Evolutionary conservation across 1,139 yeast species (phyloP).

Genomic region (Nakaseomyces delphensis): DNA sequence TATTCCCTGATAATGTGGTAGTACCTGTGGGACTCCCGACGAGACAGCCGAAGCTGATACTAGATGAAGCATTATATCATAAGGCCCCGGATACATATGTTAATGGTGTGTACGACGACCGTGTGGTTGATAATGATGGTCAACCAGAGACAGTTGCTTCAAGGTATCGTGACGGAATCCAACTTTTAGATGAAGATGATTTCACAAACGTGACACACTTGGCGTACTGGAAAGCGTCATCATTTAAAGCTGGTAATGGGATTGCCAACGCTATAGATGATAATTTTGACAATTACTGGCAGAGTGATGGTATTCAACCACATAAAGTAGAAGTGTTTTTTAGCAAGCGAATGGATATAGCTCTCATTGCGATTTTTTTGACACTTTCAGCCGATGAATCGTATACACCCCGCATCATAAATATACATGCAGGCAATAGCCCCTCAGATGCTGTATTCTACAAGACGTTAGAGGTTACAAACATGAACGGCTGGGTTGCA

Average conservation of each 20-base stretch:
- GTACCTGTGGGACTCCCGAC: slow-evolving; percentile 11
- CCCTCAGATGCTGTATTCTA: slow-evolving; percentile 78
- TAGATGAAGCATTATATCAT: slow-evolving; percentile 16
- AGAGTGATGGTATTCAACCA: slow-evolving; percentile 92
- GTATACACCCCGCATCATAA: slow-evolving; percentile 75
- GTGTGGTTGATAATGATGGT: slow-evolving; percentile 10
- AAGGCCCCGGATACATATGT: slow-evolving; percentile 14
- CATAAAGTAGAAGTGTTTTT: slow-evolving; percentile 77
- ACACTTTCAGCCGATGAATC: slow-evolving; percentile 77
- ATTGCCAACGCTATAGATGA: slow-evolving; percentile 65
- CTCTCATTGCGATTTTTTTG: slow-evolving; percentile 53
- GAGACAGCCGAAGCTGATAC: slow-evolving; percentile 7
- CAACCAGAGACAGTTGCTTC: slow-evolving; percentile 14
- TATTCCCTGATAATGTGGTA: slow-evolving; percentile 15
- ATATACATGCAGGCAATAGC: slow-evolving; percentile 74
- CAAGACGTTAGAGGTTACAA: slow-evolving; percentile 51
- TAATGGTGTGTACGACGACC: slow-evolving; percentile 15
- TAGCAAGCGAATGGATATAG: slow-evolving; percentile 64
- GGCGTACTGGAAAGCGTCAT: slow-evolving; percentile 82
- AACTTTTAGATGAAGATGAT: slow-evolving; percentile 18
- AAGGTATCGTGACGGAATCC: slow-evolving; percentile 19
- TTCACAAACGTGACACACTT: slow-evolving; percentile 62
- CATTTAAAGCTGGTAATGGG: slow-evolving; percentile 66
- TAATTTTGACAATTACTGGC: slow-evolving; percentile 77
- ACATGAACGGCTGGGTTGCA: slow-evolving; percentile 84